These are phyloP conservation scores for Penicillium sp. DNA, from an alignment of 2,329 filamentous ascomycete species.

Conservation along the genomic window DNA sequence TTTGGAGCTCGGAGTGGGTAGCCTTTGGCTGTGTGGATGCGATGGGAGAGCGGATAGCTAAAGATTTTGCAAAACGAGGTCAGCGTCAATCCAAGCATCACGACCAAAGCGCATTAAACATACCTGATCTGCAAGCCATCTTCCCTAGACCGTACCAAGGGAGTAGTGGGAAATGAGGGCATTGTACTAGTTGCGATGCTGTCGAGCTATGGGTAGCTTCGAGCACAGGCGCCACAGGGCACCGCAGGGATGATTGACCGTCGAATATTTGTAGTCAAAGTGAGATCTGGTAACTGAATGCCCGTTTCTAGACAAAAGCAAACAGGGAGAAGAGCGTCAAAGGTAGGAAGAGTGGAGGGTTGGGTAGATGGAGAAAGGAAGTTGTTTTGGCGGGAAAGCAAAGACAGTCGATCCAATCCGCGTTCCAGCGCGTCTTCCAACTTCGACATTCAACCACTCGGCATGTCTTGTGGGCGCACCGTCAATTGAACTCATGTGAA, in stretches of 20 bases:
- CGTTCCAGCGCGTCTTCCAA: constrained; percentile 30
- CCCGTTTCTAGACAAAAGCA: not conserved
- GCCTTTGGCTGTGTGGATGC: constrained; percentile 53
- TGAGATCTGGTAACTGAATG: not conserved
- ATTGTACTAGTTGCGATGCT: constrained; percentile 23
- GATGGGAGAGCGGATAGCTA: constrained; percentile 61
- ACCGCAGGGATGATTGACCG: constrained; percentile 8
- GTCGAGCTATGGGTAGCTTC: constrained; percentile 8
- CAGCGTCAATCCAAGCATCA: constrained; percentile 2
- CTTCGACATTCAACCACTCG: constrained; percentile 13
- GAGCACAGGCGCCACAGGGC: constrained; percentile 15
- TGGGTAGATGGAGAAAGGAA: constrained; percentile 19
- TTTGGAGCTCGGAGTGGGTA: constrained; percentile 60
- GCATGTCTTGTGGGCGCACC: constrained; percentile 8
- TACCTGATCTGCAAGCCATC: constrained; percentile 45
- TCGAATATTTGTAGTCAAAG: not conserved
- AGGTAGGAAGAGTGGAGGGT: constrained; percentile 11
- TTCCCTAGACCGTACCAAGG: constrained; percentile 37
- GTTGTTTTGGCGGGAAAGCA: constrained; percentile 24
- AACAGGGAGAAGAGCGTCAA: not conserved
- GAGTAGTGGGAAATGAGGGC: constrained; percentile 35
- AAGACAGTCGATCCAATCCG: constrained; percentile 20
- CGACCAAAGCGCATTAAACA: not conserved
- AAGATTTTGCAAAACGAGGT: constrained; percentile 6
- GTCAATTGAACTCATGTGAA: constrained; percentile 11